Evolutionary conservation across 495 filamentous ascomycete species (phyloP), one percentile per base, ranked within the genome.

Genomic region (Chaetomium fimeti): DNA sequence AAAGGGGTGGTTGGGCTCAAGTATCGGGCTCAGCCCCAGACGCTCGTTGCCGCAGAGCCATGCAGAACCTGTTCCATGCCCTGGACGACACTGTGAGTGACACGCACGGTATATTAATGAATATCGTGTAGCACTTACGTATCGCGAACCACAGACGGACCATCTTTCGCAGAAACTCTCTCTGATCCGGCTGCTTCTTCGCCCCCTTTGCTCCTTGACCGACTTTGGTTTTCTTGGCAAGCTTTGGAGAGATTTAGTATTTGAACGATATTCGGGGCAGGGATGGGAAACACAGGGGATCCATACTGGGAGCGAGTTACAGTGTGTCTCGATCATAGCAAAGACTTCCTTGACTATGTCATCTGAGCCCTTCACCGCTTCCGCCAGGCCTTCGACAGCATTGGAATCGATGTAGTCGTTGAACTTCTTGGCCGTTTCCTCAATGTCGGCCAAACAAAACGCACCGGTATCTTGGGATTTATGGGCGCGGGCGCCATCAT

Each of bases 131-230:
- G 0, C 11, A 71, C 79, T 60, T 64, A 82, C 79, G 69, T 3
- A 74, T 75, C 2, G 76, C 72, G 68, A 81, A 79, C 77, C 77
- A 80, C 2, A 81, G 69, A 18, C 60, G 64, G 27, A 81, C 71
- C 4, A 70, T 68, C 15, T 71, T 64, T 1, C n/a, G 32, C 28
- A 82, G 54, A 7, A 80, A 64, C 5, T 71, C 64, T 38, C 63
- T 65, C 32, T 69, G 43, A 7, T 67, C 53, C n/a, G 40, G 32
- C 11, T 13, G 32, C 24, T 38, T 62, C 22, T 22, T 59, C 29
- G 49, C 42, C 2, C 20, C 52, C 36, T 52, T 40, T n/a, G 18
- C 22, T 11, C 27, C 54, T 22, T 65, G 38, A 25, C 45, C 28
- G 36, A 25, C 48, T 28, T 53, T 15, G 0, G 57, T 8, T 32